These are phyloP conservation scores for Yamadazyma aaseri DNA, from an alignment of 1,139 yeast genomes.

Conservation along the genomic window DNA sequence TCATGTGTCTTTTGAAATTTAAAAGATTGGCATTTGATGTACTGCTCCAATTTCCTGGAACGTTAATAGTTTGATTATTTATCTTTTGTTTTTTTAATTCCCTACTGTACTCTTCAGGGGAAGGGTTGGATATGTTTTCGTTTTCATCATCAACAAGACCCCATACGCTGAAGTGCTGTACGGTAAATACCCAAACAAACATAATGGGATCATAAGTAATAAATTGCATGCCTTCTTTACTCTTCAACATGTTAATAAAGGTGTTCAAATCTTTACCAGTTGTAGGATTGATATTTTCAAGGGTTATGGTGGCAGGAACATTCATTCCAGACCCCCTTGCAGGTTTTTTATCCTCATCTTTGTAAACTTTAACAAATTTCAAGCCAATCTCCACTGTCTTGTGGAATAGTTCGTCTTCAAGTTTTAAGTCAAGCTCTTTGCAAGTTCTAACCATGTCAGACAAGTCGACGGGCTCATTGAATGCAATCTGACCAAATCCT, in stretches of 20 bases:
- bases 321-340: conserved; percentile 73
- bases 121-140: conserved; percentile 1
- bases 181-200: conserved; percentile 80
- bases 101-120: conserved; percentile 25
- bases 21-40: conserved; percentile 10
- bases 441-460: conserved; percentile 32
- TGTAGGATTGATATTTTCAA: conserved; percentile 63
- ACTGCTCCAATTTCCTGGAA: conserved; percentile 32
- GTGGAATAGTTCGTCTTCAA: conserved; percentile 50
- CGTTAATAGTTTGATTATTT: conserved; percentile 25
- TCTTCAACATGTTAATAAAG: conserved; percentile 50
- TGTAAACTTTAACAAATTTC: conserved; percentile 65
- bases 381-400: conserved; percentile 56
- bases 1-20: conserved; percentile 12
- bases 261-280: conserved; percentile 24
- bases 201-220: conserved; percentile 75
- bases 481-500: conserved; percentile 74
- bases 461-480: conserved; percentile 70
- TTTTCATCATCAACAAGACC: conserved; percentile 55
- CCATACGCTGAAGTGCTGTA: conserved; percentile 92
- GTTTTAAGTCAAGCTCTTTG: conserved; percentile 28
- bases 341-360: conserved; percentile 55
- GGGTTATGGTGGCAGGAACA: conserved; percentile 78
- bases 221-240: conserved; percentile 66
- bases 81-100: conserved; percentile 39